A percentile compares a stretch with the other conserved stretches of the same genome.
Evolutionary conservation across 2,329 filamentous ascomycete species (phyloP).

Genomic region (Macroventuria anomochaeta): DNA sequence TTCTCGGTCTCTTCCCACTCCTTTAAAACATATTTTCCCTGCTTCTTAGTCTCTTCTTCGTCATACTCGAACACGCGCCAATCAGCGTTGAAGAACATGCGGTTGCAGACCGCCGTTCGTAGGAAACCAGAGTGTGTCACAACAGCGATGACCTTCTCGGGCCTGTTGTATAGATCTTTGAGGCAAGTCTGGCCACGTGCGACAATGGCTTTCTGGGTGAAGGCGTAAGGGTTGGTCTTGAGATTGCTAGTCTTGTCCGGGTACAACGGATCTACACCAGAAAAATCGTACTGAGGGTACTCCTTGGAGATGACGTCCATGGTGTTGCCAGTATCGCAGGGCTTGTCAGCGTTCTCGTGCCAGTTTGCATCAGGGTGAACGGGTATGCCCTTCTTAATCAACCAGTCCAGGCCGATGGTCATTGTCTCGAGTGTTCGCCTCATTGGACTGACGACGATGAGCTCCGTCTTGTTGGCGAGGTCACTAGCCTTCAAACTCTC

Average conservation of each 20-base stretch:
- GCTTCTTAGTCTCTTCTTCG: conserved; percentile 55
- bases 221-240: conserved; percentile 57
- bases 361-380: conserved; percentile 67
- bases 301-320: conserved; percentile 53
- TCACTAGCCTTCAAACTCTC: conserved; percentile 45
- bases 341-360: conserved; percentile 62
- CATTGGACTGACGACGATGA: conserved; percentile 70
- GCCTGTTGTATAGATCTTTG: conserved; percentile 57
- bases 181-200: conserved; percentile 62
- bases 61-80: conserved; percentile 68
- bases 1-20: conserved; percentile 59
- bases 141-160: conserved; percentile 68
- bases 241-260: conserved; percentile 65
- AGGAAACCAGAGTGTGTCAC: conserved; percentile 71
- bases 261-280: conserved; percentile 63
- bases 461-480: conserved; percentile 55
- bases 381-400: conserved; percentile 58
- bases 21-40: conserved; percentile 51
- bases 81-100: conserved; percentile 64
- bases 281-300: conserved; percentile 66
- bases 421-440: conserved; percentile 70
- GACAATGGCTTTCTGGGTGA: conserved; percentile 61
- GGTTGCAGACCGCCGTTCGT: conserved; percentile 62
- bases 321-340: conserved; percentile 67
- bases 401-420: conserved; percentile 63